A percentile compares a stretch with the other conserved stretches of the same genome.
Evolutionary conservation across 2,329 filamentous ascomycete species (phyloP).

Genomic region (Cladosporium colombiae): DNA sequence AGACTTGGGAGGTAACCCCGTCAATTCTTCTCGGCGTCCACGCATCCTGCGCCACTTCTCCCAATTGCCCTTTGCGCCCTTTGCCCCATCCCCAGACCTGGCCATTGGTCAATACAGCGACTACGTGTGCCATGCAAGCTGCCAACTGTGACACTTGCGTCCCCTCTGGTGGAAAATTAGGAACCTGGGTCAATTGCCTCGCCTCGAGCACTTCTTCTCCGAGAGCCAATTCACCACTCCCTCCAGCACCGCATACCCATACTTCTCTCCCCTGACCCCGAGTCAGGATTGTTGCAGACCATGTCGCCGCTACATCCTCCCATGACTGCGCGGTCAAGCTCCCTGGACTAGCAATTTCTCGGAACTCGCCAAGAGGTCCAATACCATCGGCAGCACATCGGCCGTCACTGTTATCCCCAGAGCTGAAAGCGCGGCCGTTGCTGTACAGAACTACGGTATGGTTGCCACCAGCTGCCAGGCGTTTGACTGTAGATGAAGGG

Average conservation of each 20-base stretch:
- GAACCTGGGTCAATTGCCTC: slow-evolving; percentile 49
- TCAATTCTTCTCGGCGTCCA: slow-evolving; percentile 64
- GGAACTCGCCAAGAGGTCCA: slow-evolving; percentile 26
- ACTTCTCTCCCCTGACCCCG: slow-evolving; percentile 50
- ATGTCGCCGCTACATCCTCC: slow-evolving; percentile 63
- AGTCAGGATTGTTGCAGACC: slow-evolving; percentile 68
- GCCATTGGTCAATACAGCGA: slow-evolving; percentile 72
- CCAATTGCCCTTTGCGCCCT: slow-evolving; percentile 81
- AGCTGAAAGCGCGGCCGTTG: slow-evolving; percentile 62
- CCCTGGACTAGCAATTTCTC: neutral
- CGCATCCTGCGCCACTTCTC: slow-evolving; percentile 56
- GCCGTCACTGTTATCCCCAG: slow-evolving; percentile 60
- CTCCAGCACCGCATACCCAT: slow-evolving; percentile 65
- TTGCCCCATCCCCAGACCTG: slow-evolving; percentile 87
- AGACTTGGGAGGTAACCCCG: slow-evolving; percentile 61
- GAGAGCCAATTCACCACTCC: slow-evolving; percentile 72
- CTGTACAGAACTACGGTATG: slow-evolving; percentile 75
- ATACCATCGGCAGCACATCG: slow-evolving; percentile 38
- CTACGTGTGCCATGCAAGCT: slow-evolving; percentile 75
- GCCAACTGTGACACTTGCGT: slow-evolving; percentile 64
- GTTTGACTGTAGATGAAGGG: slow-evolving; percentile 20
- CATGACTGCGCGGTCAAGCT: neutral
- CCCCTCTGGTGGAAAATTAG: slow-evolving; percentile 63
- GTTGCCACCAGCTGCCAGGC: slow-evolving; percentile 72
- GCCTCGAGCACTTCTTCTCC: slow-evolving; percentile 43